Conservation (phyloP, 2,329 filamentous ascomycete species). For the Colletotrichum falcatum region DNA sequence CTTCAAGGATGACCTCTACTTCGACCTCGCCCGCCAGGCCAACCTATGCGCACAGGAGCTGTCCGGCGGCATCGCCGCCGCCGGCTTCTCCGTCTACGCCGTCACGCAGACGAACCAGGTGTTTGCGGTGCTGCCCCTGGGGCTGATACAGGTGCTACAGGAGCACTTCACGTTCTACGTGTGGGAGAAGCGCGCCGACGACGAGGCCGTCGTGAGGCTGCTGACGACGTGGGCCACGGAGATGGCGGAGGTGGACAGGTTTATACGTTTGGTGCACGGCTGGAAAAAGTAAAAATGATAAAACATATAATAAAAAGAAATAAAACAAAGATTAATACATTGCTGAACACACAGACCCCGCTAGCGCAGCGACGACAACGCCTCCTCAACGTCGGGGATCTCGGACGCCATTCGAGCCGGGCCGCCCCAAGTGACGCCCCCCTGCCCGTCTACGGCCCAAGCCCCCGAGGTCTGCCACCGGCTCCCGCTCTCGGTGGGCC, state of each 20-base stretch:
- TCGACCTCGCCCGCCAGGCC: conserved; percentile 58
- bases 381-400: conserved; percentile 22
- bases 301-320: background rate
- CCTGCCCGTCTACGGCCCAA: conserved; percentile 59
- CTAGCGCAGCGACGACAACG: background rate
- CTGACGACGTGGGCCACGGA: conserved; percentile 65
- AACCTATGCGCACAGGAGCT: conserved; percentile 59
- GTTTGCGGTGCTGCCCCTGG: conserved; percentile 57
- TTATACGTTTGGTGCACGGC: conserved; percentile 46
- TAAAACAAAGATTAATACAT: background rate
- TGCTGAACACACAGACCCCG: background rate
- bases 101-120: conserved; percentile 65
- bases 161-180: conserved; percentile 60
- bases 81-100: conserved; percentile 57
- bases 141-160: conserved; percentile 54
- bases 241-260: conserved; percentile 54
- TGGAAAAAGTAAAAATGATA: background rate
- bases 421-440: conserved; percentile 21
- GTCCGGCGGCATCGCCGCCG: conserved; percentile 55
- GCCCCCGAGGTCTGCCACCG: conserved; percentile 77
- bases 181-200: conserved; percentile 58
- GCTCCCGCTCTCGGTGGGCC: conserved; percentile 72
- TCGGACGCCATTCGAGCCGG: conserved; percentile 17
- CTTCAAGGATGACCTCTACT: conserved; percentile 59
- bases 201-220: conserved; percentile 56